Evolutionary conservation across 129 eudicot genomes (phyloP).

Genomic region (Arctium minus): DNA sequence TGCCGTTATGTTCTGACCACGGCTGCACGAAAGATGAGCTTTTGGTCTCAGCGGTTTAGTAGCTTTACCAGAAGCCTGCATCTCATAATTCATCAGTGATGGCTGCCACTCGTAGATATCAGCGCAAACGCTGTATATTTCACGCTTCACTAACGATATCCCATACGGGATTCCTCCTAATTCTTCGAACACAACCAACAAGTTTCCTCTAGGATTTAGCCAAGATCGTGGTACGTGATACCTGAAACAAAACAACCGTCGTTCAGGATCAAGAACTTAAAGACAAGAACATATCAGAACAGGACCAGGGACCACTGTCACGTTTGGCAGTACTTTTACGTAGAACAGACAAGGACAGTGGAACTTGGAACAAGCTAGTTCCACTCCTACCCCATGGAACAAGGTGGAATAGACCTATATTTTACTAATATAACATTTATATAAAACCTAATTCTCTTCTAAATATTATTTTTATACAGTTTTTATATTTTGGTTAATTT

Average conservation of each 20-base stretch:
- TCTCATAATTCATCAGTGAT: conserved; percentile 51
- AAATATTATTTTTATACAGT: no score
- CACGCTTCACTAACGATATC: conserved; percentile 72
- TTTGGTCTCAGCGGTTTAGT: conserved; percentile 75
- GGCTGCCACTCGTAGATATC: conserved; percentile 97
- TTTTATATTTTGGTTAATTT: no score
- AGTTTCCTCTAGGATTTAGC: conserved; percentile 78
- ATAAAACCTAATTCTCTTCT: no score
- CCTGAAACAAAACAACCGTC: conserved; percentile 40
- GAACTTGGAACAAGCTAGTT: no score
- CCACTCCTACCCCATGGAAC: no score
- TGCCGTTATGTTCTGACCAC: conserved; percentile 68
- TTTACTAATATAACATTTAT: no score
- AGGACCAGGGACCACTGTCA: no score
- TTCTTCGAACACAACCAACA: conserved; percentile 91
- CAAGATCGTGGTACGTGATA: conserved; percentile 95
- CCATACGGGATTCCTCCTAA: conserved; percentile 84
- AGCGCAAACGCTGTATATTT: conserved; percentile 72
- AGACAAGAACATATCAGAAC: not conserved
- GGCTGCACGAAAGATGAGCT: conserved; percentile 78
- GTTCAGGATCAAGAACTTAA: not conserved
- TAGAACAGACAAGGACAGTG: no score
- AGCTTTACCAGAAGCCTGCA: conserved; percentile 67
- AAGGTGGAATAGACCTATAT: no score
- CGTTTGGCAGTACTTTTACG: no score